These are phyloP conservation scores for Silene uniflora DNA, from an alignment of 148 eudicot genomes.

Conservation along the genomic window DNA sequence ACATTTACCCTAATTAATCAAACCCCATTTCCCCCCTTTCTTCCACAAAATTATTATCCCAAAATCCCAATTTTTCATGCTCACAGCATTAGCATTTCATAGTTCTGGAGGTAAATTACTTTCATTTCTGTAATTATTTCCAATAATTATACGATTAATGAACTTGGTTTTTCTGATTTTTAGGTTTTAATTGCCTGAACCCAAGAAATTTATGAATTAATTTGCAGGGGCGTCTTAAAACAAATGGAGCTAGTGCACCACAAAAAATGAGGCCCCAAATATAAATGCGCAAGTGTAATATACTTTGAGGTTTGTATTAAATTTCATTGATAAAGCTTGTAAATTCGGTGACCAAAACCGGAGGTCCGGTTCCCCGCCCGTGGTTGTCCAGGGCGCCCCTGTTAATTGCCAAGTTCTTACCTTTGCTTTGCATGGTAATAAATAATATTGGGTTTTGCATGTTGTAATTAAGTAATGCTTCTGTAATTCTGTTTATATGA, in stretches of 20 bases:
- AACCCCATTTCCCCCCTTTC: neutral
- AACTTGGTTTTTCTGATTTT: neutral
- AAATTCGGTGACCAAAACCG: no score
- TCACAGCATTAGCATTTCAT: neutral
- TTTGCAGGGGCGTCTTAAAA: no score
- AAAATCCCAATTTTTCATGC: neutral
- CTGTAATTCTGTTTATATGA: neutral
- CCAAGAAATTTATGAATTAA: neutral
- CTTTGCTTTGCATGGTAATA: neutral
- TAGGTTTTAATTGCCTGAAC: slow-evolving; percentile 1
- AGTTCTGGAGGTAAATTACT: slow-evolving; percentile 13
- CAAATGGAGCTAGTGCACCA: no score
- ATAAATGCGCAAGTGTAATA: no score
- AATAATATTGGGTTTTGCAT: neutral
- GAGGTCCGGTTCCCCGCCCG: no score
- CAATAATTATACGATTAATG: neutral
- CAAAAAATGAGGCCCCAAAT: no score
- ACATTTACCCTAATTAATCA: no score
- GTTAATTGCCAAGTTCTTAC: neutral
- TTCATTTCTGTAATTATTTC: neutral
- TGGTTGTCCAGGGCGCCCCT: no score
- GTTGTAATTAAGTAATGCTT: neutral
- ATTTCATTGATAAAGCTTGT: no score
- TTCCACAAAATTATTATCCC: neutral
- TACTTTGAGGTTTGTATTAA: no score